These are phyloP conservation scores for Blepharisma japonicum DNA, from an alignment of 73 alveolate species.

Conservation along the genomic window DNA sequence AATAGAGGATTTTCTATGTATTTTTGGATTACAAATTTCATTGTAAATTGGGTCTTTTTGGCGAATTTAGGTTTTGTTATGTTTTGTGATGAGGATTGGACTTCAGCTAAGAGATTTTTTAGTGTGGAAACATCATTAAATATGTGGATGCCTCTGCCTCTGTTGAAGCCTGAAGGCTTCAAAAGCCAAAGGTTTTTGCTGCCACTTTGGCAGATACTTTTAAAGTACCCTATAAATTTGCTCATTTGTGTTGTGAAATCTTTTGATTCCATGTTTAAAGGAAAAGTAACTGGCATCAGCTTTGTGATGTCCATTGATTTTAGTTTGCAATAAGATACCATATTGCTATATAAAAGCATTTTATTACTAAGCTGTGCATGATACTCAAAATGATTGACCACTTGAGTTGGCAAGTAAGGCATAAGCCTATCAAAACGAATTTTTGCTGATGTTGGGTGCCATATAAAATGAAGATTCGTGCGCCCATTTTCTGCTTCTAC, in stretches of 20 bases:
- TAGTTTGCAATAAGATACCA: conserved; percentile 32
- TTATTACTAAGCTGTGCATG: conserved; percentile 84
- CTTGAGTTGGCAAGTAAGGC: conserved; percentile 16
- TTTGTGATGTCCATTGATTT: not conserved
- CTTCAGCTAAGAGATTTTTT: conserved; percentile 45
- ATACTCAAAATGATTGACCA: conserved; percentile 88
- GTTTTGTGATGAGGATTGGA: not conserved
- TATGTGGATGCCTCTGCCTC: conserved; percentile 85
- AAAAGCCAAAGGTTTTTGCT: conserved; percentile 68
- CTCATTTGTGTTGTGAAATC: not conserved
- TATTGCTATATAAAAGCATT: conserved; percentile 75
- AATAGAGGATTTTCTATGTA: conserved; percentile 92
- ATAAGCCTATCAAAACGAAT: conserved; percentile 16
- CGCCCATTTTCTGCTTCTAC: conserved; percentile 10
- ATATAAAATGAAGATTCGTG: not conserved
- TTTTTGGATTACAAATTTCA: conserved; percentile 76
- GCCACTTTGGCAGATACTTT: not conserved
- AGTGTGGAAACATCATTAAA: conserved; percentile 60
- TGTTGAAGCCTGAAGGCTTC: conserved; percentile 67
- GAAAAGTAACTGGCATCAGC: not conserved
- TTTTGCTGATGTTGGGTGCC: conserved; percentile 8
- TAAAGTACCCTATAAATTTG: not conserved
- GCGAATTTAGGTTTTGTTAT: not conserved
- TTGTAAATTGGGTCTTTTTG: not conserved
- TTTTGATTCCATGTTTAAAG: not conserved